Evolutionary conservation across 2,329 filamentous ascomycete genomes (phyloP), one percentile per base, ranked within the genome.

Genomic region (Lecanosticta acicola): DNA sequence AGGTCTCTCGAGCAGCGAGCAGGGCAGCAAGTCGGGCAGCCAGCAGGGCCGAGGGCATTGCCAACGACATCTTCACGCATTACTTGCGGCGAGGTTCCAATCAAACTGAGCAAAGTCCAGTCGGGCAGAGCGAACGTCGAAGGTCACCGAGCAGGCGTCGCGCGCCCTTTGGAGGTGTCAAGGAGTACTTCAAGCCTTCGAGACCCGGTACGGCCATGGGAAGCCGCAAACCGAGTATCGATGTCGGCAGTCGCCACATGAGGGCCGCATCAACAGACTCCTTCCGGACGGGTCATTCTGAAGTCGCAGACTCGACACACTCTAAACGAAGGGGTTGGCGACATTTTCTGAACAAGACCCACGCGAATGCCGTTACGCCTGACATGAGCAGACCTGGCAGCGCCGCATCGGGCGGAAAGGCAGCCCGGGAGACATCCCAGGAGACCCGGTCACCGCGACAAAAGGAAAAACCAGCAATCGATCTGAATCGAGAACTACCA

Each of bases 401-500:
- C 19, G 40, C 32, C 14, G 43, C 46, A 20, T 39, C 39, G 14
- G 29, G 39, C 17, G 35, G 32, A 10, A 39, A 45, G 18, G 13
- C 42, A 17, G 35, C 35, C 11, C 19, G 20, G n/a, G 32, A 17
- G 7, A 40, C 20, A 21, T 18, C 32, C 20, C 21, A 16, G n/a
- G 18, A 39, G 11, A 37, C 16, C n/a, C 32, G 32, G 10, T 42
- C 42, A 34, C 32, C 44, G 20, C 42, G 34, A 19, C 34, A 21
- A 19, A 37, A 37, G 35, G n/a, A n/a, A 39, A 9, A 54, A 32
- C 52, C 48, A 5, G 33, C 54, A 20, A 46, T 72, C 46, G 68
- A 75, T 43, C 60, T 74, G 24, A 74, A 74, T 54, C 59, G 71
- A 45, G 70, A 73, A 47, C 57, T 74, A 18, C 72, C 72, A 26